These are phyloP conservation scores for Lactuca saligna DNA, from an alignment of 129 eudicot species.

Conservation along the genomic window DNA sequence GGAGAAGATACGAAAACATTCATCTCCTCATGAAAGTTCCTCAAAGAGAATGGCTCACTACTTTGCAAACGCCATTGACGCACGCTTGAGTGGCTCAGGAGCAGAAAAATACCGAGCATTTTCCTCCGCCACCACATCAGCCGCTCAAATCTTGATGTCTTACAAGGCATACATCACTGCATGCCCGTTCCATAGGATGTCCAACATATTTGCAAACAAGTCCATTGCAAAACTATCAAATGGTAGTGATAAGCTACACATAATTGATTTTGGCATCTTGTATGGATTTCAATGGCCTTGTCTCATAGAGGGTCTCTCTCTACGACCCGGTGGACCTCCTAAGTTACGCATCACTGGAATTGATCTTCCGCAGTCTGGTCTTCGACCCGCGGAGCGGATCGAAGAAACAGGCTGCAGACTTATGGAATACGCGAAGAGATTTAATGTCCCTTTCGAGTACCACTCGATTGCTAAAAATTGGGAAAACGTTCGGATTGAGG, in stretches of 20 bases:
- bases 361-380: constrained; percentile 51
- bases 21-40: constrained; percentile 41
- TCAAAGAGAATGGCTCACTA: constrained; percentile 38
- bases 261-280: constrained; percentile 53
- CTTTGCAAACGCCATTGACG: constrained; percentile 44
- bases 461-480: constrained; percentile 48
- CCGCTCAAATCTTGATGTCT: constrained; percentile 26
- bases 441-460: constrained; percentile 47
- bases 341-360: constrained; percentile 53
- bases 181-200: constrained; percentile 43
- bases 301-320: constrained; percentile 37
- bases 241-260: constrained; percentile 36
- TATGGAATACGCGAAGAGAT: constrained; percentile 42
- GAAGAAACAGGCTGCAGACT: constrained; percentile 51
- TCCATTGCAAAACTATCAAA: constrained; percentile 33
- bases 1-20: constrained; percentile 33
- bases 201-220: constrained; percentile 45
- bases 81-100: constrained; percentile 43
- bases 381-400: constrained; percentile 48
- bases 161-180: constrained; percentile 30
- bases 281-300: constrained; percentile 64
- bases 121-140: not conserved
- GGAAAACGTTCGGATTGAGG: constrained; percentile 41
- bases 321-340: constrained; percentile 50
- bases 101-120: constrained; percentile 14